Evolutionary conservation across 2,329 filamentous ascomycete species (phyloP).

Genomic region (Botrytis fabae): DNA sequence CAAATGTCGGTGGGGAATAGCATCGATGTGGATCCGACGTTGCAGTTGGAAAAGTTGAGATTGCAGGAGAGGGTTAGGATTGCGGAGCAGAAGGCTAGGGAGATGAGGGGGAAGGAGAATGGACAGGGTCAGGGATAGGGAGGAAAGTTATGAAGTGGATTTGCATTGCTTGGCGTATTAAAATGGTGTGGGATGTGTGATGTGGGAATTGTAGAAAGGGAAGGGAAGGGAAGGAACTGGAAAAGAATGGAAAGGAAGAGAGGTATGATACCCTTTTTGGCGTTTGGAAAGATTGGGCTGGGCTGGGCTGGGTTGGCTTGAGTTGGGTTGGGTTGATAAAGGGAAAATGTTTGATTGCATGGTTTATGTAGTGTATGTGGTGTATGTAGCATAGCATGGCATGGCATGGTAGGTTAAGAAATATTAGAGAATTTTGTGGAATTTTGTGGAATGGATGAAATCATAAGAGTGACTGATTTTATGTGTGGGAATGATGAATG

Average conservation of each 20-base stretch:
- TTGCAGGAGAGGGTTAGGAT: conserved; percentile 6
- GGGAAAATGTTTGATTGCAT: neutral
- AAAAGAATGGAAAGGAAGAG: neutral
- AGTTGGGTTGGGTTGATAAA: neutral
- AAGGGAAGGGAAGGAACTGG: too few species aligned
- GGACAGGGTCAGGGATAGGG: neutral
- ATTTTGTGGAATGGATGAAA: neutral
- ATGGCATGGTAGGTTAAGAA: neutral
- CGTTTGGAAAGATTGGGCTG: neutral
- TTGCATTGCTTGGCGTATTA: conserved; percentile 1
- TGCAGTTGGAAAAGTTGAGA: conserved; percentile 15
- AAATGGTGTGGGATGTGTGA: neutral
- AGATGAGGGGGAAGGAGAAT: neutral
- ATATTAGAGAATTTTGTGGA: neutral
- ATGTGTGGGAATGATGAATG: neutral
- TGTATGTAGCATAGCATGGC: neutral
- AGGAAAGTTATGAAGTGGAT: neutral
- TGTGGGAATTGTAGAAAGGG: neutral
- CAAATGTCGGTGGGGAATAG: neutral
- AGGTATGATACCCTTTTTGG: conserved; percentile 10
- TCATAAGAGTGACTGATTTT: neutral
- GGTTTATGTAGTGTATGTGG: neutral
- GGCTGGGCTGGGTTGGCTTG: neutral
- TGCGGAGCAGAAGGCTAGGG: conserved; percentile 8
- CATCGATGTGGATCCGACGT: neutral